phyloP scores from a whole-genome alignment of 306 rosid species.

The Castanea mollissima region DNA sequence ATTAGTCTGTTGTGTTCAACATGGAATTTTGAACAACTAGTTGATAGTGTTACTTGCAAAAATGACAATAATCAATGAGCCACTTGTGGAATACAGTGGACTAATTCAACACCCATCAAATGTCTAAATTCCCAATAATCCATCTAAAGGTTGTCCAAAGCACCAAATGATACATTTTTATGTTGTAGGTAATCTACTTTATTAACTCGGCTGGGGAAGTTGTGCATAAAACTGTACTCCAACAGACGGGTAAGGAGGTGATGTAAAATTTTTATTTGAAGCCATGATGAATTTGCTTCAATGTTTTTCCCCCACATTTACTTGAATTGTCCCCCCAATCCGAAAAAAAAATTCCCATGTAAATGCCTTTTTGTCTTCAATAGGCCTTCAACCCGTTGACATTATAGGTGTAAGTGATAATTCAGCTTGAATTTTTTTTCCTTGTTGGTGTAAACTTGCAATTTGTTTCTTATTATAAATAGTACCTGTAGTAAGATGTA shows the following conservation, averaged over 20 bases:
- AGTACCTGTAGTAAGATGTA: neutral
- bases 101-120: neutral
- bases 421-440: neutral
- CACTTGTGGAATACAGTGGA: neutral
- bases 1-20: neutral
- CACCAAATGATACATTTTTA: conserved; percentile 19
- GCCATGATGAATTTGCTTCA: neutral
- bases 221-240: conserved; percentile 35
- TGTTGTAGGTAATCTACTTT: conserved; percentile 45
- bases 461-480: neutral
- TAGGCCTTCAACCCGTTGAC: neutral
- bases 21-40: neutral
- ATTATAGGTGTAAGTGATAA: neutral
- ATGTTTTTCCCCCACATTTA: neutral
- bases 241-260: conserved; percentile 44
- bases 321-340: neutral
- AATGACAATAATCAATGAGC: neutral
- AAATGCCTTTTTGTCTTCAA: neutral
- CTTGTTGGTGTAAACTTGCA: neutral
- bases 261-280: conserved; percentile 26
- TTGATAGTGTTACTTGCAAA: neutral
- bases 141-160: conserved; percentile 1
- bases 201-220: conserved; percentile 36
- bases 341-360: neutral
- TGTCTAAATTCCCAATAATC: neutral